These are phyloP conservation scores for Garcia nutans DNA, from an alignment of 345 rosid genomes.

Conservation along the genomic window DNA sequence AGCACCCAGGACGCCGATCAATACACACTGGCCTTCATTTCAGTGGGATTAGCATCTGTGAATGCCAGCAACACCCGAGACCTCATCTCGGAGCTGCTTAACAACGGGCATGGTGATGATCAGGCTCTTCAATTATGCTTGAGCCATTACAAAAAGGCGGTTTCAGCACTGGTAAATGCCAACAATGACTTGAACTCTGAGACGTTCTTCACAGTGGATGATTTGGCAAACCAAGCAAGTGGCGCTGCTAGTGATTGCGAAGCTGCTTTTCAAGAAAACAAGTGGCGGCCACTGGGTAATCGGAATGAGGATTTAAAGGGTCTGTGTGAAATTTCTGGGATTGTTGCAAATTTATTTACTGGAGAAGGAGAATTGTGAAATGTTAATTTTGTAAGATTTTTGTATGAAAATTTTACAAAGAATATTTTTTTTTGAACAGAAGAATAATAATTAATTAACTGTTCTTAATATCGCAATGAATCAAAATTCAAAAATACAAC, in stretches of 20 bases:
- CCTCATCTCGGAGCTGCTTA: conserved; percentile 21
- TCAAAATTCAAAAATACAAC: background rate
- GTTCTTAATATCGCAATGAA: no score
- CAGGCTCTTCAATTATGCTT: conserved; percentile 26
- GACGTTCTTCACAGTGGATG: conserved; percentile 31
- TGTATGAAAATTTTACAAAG: no score
- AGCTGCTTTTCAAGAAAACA: conserved; percentile 16
- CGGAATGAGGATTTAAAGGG: conserved; percentile 31
- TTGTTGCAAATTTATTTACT: conserved; percentile 28
- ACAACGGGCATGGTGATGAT: background rate
- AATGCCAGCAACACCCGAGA: conserved; percentile 36
- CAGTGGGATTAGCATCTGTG: conserved; percentile 36
- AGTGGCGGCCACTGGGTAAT: conserved; percentile 7
- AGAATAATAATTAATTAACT: no score
- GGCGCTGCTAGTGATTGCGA: conserved; percentile 27
- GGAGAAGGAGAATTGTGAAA: background rate
- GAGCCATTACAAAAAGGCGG: conserved; percentile 23
- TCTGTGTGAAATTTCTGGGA: conserved; percentile 29
- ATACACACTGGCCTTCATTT: conserved; percentile 35
- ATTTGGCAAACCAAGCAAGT: conserved; percentile 22
- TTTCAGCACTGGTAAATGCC: conserved; percentile 24
- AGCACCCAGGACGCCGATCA: no score
- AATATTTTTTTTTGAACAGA: no score
- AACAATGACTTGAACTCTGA: conserved; percentile 43
- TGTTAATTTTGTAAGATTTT: no score